Percentiles rank a stretch among this genome's conserved stretches.
These are phyloP conservation scores for Isoetes engelmannii DNA, from an alignment of 83 land plant species.

Conservation along the genomic window DNA sequence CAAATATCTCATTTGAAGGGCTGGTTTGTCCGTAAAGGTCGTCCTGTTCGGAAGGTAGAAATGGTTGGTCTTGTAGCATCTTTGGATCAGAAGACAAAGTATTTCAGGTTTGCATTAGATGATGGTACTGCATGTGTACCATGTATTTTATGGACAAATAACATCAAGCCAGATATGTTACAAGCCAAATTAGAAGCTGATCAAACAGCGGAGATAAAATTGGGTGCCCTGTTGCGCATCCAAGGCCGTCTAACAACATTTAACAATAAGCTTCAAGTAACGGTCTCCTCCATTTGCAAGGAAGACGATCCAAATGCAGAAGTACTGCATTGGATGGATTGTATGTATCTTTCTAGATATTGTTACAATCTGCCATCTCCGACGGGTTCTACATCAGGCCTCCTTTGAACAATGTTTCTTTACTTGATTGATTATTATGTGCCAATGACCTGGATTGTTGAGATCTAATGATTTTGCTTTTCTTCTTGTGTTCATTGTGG, in stretches of 20 bases:
- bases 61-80: conserved; percentile 43
- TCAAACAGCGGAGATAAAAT: conserved; percentile 22
- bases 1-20: not conserved
- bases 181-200: conserved; percentile 26
- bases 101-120: conserved; percentile 54
- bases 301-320: conserved; percentile 85
- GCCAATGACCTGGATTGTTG: too few relatives aligned
- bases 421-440: too few relatives aligned
- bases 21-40: conserved; percentile 23
- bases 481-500: too few relatives aligned
- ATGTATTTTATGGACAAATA: conserved; percentile 88
- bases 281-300: conserved; percentile 46
- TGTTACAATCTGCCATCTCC: conserved; percentile 28
- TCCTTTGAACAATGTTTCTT: too few relatives aligned
- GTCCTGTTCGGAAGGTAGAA: conserved; percentile 39
- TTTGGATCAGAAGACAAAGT: conserved; percentile 33
- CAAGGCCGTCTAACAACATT: conserved; percentile 48
- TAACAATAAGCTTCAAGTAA: conserved; percentile 45
- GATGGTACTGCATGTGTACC: conserved; percentile 80
- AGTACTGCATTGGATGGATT: conserved; percentile 76
- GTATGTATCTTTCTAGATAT: conserved; percentile 49
- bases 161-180: conserved; percentile 25
- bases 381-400: too few relatives aligned
- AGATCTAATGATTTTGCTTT: too few relatives aligned
- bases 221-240: conserved; percentile 55